phyloP scores from a whole-genome alignment of 805 yeast genomes.

The Metschnikowia sp. region DNA sequence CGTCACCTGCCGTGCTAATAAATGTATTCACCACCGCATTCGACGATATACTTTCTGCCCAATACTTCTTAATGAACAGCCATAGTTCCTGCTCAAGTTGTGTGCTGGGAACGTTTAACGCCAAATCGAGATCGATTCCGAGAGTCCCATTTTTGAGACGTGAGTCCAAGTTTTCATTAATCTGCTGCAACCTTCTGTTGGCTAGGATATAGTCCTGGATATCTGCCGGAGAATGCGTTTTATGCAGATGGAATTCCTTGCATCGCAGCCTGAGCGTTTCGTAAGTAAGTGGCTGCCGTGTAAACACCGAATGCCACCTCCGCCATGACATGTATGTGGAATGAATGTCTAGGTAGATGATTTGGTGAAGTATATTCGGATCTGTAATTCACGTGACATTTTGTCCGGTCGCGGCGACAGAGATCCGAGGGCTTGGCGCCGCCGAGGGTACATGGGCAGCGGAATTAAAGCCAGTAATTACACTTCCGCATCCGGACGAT shows the following conservation, averaged over 20 bases:
- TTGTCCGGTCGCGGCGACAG: no score
- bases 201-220: constrained; percentile 16
- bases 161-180: constrained; percentile 5
- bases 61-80: constrained; percentile 12
- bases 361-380: background rate
- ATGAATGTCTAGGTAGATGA: background rate
- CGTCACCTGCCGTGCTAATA: constrained; percentile 4
- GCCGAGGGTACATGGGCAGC: background rate
- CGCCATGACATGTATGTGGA: constrained; percentile 4
- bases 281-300: constrained; percentile 14
- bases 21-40: constrained; percentile 12
- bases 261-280: constrained; percentile 13
- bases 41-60: constrained; percentile 9
- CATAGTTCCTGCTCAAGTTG: constrained; percentile 16
- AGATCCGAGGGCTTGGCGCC: no score
- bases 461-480: background rate
- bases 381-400: background rate
- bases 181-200: constrained; percentile 13
- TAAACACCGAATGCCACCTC: constrained; percentile 6
- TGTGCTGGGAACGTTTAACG: constrained; percentile 11
- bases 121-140: constrained; percentile 6
- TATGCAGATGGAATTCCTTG: constrained; percentile 4
- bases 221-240: constrained; percentile 3
- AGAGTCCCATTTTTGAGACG: background rate
- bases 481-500: background rate